Evolutionary conservation across 2,329 filamentous ascomycete genomes (phyloP).

Genomic region (Aspergillus costaricaensis): DNA sequence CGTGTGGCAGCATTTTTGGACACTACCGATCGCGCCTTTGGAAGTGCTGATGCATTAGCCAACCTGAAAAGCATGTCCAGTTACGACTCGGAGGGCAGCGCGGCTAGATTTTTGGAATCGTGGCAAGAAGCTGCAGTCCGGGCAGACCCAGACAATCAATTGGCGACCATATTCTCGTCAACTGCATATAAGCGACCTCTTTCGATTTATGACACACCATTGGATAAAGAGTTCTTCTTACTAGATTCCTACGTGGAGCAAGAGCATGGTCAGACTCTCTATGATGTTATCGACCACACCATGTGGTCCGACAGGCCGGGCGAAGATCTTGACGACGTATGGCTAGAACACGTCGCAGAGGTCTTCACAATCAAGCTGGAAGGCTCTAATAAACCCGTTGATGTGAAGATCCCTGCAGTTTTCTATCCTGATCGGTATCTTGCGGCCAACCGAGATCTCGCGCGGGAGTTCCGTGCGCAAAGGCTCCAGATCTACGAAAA

Average conservation of each 20-base stretch:
- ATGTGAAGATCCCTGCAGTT: slow-evolving; percentile 54
- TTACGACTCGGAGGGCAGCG: slow-evolving; percentile 37
- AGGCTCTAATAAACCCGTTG: slow-evolving; percentile 39
- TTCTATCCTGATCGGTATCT: slow-evolving; percentile 65
- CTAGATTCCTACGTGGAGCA: slow-evolving; percentile 43
- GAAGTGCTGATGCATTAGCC: slow-evolving; percentile 55
- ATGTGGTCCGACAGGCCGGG: slow-evolving; percentile 51
- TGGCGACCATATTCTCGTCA: slow-evolving; percentile 51
- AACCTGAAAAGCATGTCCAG: slow-evolving; percentile 42
- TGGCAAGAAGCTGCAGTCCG: slow-evolving; percentile 52
- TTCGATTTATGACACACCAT: slow-evolving; percentile 31
- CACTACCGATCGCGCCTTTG: slow-evolving; percentile 59
- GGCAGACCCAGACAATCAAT: slow-evolving; percentile 43
- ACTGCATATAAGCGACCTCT: slow-evolving; percentile 43
- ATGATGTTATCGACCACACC: slow-evolving; percentile 55
- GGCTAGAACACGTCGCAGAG: slow-evolving; percentile 54
- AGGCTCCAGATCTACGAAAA: slow-evolving; percentile 38
- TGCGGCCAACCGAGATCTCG: slow-evolving; percentile 50
- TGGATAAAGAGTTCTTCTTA: slow-evolving; percentile 40
- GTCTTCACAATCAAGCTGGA: slow-evolving; percentile 55
- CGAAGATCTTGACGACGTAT: slow-evolving; percentile 46
- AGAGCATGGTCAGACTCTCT: slow-evolving; percentile 48
- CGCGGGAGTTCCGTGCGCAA: slow-evolving; percentile 49
- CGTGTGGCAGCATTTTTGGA: slow-evolving; percentile 64
- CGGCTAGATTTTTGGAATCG: slow-evolving; percentile 50